A percentile compares a stretch with the other conserved stretches of the same genome.
Conservation (phyloP, 257 asterid species). For the Solanum okadae region DNA sequence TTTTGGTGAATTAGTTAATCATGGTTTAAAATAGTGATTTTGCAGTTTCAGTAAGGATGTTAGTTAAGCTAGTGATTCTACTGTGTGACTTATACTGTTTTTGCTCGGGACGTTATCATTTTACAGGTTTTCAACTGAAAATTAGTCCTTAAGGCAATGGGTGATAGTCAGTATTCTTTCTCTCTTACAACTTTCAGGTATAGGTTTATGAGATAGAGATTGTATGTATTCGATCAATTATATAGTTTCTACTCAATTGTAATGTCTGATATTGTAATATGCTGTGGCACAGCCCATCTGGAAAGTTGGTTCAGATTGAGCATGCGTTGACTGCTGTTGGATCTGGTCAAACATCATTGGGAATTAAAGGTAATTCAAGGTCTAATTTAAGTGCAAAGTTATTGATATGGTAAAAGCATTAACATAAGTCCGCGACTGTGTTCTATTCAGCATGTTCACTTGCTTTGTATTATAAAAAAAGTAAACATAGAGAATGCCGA, state of each 20-base stretch:
- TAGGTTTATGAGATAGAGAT: neutral
- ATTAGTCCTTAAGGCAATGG: constrained; percentile 35
- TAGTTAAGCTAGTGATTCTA: neutral
- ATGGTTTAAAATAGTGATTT: neutral
- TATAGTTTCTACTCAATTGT: neutral
- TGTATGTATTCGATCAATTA: neutral
- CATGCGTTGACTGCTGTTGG: constrained; percentile 99
- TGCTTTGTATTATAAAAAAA: neutral
- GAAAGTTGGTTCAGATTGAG: constrained; percentile 96
- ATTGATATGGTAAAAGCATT: neutral
- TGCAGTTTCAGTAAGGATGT: neutral
- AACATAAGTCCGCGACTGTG: neutral
- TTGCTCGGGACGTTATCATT: neutral
- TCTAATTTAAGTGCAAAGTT: neutral
- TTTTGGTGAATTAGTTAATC: neutral
- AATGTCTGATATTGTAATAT: neutral
- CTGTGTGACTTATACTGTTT: neutral
- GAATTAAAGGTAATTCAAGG: constrained; percentile 67
- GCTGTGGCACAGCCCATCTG: constrained; percentile 59
- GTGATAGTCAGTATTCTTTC: constrained; percentile 98
- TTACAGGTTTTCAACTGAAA: neutral
- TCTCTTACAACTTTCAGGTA: constrained; percentile 99
- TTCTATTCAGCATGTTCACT: neutral
- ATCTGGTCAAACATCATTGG: constrained; percentile 97
- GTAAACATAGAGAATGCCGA: neutral